Percentiles rank a stretch among this genome's conserved stretches.
phyloP scores from a whole-genome alignment of 805 yeast genomes.

The Pichia gijzeniarum region DNA sequence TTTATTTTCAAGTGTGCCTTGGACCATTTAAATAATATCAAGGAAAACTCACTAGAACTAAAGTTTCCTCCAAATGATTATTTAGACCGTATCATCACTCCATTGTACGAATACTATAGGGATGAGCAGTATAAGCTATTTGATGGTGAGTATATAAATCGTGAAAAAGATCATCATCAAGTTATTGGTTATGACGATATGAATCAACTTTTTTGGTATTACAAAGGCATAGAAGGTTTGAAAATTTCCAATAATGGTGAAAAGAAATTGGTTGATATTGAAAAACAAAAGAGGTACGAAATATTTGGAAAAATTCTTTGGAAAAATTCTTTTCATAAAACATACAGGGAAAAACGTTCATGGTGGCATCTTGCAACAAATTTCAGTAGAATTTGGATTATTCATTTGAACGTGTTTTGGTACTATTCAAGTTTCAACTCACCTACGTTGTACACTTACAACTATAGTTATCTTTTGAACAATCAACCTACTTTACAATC shows the following conservation, averaged over 20 bases:
- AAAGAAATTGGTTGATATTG: slow-evolving; percentile 24
- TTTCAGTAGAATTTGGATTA: slow-evolving; percentile 48
- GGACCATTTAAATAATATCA: slow-evolving; percentile 39
- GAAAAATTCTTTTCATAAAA: slow-evolving; percentile 38
- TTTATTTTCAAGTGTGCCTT: slow-evolving; percentile 51
- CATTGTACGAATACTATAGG: slow-evolving; percentile 51
- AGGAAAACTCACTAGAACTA: slow-evolving; percentile 17
- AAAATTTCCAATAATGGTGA: slow-evolving; percentile 29
- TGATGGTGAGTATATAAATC: slow-evolving; percentile 52
- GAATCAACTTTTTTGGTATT: slow-evolving; percentile 47
- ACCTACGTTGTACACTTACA: slow-evolving; percentile 40
- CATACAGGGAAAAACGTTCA: slow-evolving; percentile 41
- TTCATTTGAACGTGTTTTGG: slow-evolving; percentile 47
- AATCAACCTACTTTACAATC: slow-evolving; percentile 42
- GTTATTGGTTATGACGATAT: slow-evolving; percentile 53
- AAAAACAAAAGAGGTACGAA: slow-evolving; percentile 29
- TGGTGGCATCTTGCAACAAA: slow-evolving; percentile 47
- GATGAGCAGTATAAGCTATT: slow-evolving; percentile 57
- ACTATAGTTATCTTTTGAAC: slow-evolving; percentile 35
- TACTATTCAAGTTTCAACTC: slow-evolving; percentile 45
- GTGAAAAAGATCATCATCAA: slow-evolving; percentile 62
- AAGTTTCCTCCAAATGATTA: slow-evolving; percentile 24
- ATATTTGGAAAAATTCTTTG: slow-evolving; percentile 33
- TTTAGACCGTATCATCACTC: slow-evolving; percentile 38
- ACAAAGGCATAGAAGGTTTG: slow-evolving; percentile 31